A percentile compares a stretch with the other conserved stretches of the same genome.
These are phyloP conservation scores for Lycium ferocissimum DNA, from an alignment of 257 asterid species.

Conservation along the genomic window DNA sequence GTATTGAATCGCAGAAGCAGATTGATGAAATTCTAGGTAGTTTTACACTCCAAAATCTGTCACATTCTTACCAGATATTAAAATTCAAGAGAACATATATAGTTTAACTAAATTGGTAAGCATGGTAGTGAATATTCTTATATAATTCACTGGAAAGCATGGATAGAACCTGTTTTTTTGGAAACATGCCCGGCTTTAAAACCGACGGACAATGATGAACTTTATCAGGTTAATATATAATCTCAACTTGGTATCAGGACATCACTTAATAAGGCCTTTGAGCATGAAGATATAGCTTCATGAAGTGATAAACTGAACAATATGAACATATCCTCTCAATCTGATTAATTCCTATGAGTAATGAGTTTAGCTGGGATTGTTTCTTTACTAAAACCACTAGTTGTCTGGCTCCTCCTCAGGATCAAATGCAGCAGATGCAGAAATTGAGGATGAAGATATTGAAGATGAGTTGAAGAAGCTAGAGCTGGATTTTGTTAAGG, in stretches of 20 bases:
- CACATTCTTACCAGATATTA: conserved; percentile 11
- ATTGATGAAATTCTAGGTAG: conserved; percentile 67
- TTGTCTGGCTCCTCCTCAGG: conserved; percentile 44
- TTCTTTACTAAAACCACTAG: conserved; percentile 10
- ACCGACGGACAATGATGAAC: conserved; percentile 1
- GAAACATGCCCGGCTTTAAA: not conserved
- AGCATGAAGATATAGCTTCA: not conserved
- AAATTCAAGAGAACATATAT: not conserved
- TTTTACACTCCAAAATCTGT: conserved; percentile 11
- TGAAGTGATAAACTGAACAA: not conserved
- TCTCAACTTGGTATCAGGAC: conserved; percentile 1
- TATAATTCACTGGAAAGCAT: not conserved
- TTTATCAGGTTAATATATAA: not conserved
- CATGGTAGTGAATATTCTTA: not conserved
- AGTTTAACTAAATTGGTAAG: not conserved
- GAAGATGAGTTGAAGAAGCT: conserved; percentile 71
- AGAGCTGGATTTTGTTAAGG: conserved; percentile 55
- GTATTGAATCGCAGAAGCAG: conserved; percentile 65
- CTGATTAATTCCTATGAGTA: conserved; percentile 15
- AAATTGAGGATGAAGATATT: conserved; percentile 65
- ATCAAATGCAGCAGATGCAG: conserved; percentile 44
- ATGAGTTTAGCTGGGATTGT: conserved; percentile 30
- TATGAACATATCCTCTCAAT: not conserved
- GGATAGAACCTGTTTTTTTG: not conserved
- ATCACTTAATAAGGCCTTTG: not conserved